A percentile compares a stretch with the other conserved stretches of the same genome.
These are phyloP conservation scores for Penicillium samsonianum DNA, from an alignment of 495 filamentous ascomycete species.

Conservation along the genomic window DNA sequence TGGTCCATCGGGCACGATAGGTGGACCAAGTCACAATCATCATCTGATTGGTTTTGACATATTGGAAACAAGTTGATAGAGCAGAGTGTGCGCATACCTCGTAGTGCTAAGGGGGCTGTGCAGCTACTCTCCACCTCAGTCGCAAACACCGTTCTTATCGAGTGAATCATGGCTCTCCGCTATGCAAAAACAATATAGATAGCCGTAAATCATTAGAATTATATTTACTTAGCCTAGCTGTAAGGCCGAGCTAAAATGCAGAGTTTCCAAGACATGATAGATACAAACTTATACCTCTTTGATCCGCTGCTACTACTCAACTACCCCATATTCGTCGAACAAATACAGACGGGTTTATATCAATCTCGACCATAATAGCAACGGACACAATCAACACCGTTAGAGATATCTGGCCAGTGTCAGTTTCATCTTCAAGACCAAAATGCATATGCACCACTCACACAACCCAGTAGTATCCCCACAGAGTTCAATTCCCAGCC, in stretches of 20 bases:
- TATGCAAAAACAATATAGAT: neutral
- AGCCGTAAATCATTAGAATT: neutral
- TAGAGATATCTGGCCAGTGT: conserved; percentile 27
- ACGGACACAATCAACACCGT: conserved; percentile 31
- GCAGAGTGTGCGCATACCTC: no score
- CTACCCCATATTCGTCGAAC: conserved; percentile 9
- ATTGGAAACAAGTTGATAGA: no score
- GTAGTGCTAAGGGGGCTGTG: neutral
- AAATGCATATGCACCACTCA: conserved; percentile 36
- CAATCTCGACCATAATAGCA: conserved; percentile 32
- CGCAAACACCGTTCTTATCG: no score
- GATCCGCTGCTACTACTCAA: neutral
- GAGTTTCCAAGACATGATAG: neutral
- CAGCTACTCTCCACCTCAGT: neutral
- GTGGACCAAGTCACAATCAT: no score
- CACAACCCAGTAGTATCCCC: conserved; percentile 47
- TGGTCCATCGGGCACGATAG: no score
- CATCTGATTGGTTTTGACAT: no score
- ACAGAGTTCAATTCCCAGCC: conserved; percentile 66
- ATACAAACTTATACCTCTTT: neutral
- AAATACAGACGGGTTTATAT: conserved; percentile 7
- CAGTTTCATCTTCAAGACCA: neutral
- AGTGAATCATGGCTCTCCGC: neutral
- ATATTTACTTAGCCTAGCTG: neutral
- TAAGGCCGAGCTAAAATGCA: neutral